Evolutionary conservation across 768 basidiomycete genomes (phyloP), one percentile per base, ranked within the genome.

Genomic region (Tulasnella calospora): DNA sequence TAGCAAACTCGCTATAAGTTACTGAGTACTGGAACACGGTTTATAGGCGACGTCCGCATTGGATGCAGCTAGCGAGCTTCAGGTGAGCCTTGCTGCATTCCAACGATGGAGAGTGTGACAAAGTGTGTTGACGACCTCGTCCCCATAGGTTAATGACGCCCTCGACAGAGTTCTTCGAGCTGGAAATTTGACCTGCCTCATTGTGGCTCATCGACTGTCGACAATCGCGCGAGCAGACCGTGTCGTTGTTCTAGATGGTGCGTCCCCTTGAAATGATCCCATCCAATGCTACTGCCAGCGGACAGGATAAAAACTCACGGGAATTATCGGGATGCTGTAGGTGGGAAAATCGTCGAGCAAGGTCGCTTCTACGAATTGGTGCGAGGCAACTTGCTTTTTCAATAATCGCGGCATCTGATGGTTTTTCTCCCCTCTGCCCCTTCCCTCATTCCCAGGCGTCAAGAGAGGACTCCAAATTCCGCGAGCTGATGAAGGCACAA

Each of bases 211-310:
- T 84, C 87, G 95, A 73, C 83, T 98, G 76, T 95, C 94, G 33
- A 95, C 95, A 3, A 95, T 98, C 77, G 94, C 95, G 4, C 86
- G 95, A 76, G 94, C 95, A 1, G 94, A 96, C 82, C 88, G 93
- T 55, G 94, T 98, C 69, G 93, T 94, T 8, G 95, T 98, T 27
- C 87, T 98, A 27, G 95, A 98, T 86, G 92, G 91, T 91, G 71
- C n/a, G 85, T 67, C 30, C 30, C 9, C 33, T 27, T 55, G 51
- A 55, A 10, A n/a, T 13, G 5, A 2, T 21, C 46, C 71, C 30
- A 13, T 69, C 79, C 41, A 23, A 40, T 30, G 40, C 21, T n/a
- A n/a, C 75, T 40, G 73, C 69, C 8, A 51, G 21, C 13, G 23
- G 6, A 51, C 21, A 8, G 10, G 51, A n/a, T 21, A 23, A 9